Base-by-base conservation (phyloP, 129 eudicot species). In the Apium graveolens region DNA sequence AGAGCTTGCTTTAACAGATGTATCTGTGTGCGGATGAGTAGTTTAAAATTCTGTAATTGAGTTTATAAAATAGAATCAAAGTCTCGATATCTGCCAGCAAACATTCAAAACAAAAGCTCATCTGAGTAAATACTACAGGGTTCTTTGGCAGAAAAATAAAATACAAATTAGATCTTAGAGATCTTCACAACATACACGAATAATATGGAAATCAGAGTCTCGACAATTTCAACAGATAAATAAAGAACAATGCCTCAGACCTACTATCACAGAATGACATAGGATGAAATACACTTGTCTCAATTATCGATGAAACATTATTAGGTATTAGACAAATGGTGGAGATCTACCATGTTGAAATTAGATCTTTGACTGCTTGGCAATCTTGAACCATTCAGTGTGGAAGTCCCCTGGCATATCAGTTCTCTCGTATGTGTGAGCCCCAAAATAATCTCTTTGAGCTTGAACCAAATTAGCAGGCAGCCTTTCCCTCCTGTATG, bases 401-500 rank as follows among this genome's bases (percentile, higher is more conserved):
- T 89, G 93, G 77, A 84, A 89, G 16, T 90, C 81, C 49, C 93
- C 93, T 2, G 86, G 79, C 51, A 87, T 80, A 82, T 89, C 93
- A 73, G 75, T 76, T 80, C 93, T 87, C 82, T 87, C 88, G 82
- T 87, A 89, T 45, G 93, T 89, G 77, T 89, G 93, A 70, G 93
- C 93, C 49, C 93, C 90, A 75, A 86, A 89, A 73, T 89, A 89
- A 77, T 89, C 93, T 77, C 93, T 85, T 83, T 89, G 93, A 83
- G 93, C 93, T 74, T 87, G 93, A 43, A 89, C 93, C 86, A 89
- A 73, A 78, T 89, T 89, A 68, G 93, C 93, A 44, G 93, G 93
- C 70, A 89, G 81, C 71, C 89, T 83, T 27, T 70, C 91, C 89
- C 93, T 85, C 86, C 93, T 85, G 72, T 89, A 89, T 11, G 93